phyloP scores from a whole-genome alignment of 2,329 filamentous ascomycete genomes.

The Talaromyces rugulosus region DNA sequence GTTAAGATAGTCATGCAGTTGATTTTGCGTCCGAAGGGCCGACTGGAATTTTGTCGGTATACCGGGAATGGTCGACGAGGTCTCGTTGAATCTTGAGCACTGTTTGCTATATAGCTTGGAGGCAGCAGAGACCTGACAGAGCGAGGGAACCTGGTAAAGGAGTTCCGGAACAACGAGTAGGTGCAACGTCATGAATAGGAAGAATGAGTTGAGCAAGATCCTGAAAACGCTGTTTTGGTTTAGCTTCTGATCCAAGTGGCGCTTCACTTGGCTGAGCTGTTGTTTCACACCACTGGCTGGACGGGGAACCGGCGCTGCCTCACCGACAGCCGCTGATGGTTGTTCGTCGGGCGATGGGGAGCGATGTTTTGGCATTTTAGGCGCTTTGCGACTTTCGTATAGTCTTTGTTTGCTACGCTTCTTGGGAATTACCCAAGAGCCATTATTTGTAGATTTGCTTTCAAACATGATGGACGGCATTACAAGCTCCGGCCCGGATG shows the following conservation, averaged over 20 bases:
- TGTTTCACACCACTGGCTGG: background rate
- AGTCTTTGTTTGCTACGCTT: constrained; percentile 8
- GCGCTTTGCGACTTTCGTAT: constrained; percentile 12
- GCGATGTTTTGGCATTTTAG: constrained; percentile 6
- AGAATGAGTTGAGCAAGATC: constrained; percentile 4
- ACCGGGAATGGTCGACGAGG: background rate
- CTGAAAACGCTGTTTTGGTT: constrained; percentile 4
- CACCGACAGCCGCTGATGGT: background rate
- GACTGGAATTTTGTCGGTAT: constrained; percentile 3
- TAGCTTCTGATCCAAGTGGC: background rate
- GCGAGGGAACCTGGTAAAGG: constrained; percentile 5
- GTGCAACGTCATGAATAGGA: constrained; percentile 9
- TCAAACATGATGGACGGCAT: constrained; percentile 38
- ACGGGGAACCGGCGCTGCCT: background rate
- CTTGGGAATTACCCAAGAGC: constrained; percentile 12
- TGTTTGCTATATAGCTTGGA: constrained; percentile 2
- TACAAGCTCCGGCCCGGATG: constrained; percentile 34
- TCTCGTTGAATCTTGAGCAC: background rate
- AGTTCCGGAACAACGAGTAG: constrained; percentile 11
- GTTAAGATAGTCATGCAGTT: constrained; percentile 9
- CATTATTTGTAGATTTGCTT: constrained; percentile 14
- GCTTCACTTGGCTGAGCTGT: background rate
- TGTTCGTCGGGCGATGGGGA: background rate
- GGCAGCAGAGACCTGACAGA: constrained; percentile 5
- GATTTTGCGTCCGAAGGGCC: constrained; percentile 4